Percentiles rank a stretch among this genome's conserved stretches.
Evolutionary conservation across 495 filamentous ascomycete genomes (phyloP).

Genomic region (Apiosordaria backusii): DNA sequence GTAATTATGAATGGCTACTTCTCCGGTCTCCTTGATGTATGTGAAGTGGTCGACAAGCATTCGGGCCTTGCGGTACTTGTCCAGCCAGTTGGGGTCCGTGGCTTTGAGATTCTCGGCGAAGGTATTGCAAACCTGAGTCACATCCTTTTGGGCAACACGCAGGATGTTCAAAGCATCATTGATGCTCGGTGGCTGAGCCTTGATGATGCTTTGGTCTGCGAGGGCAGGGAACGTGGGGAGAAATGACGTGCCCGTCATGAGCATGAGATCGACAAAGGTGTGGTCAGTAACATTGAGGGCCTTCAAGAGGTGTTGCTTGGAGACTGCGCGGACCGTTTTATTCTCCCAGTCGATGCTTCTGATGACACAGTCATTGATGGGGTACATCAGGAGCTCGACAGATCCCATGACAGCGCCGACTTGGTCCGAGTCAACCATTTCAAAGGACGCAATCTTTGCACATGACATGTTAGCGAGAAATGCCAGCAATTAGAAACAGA

Average conservation of each 20-base stretch:
- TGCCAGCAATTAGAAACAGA: background rate
- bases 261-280: conserved; percentile 74
- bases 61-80: conserved; percentile 77
- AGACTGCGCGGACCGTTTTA: conserved; percentile 65
- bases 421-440: conserved; percentile 62
- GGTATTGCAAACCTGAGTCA: conserved; percentile 62
- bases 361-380: conserved; percentile 73
- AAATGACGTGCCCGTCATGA: conserved; percentile 81
- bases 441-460: conserved; percentile 74
- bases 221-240: conserved; percentile 74
- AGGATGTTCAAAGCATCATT: conserved; percentile 70
- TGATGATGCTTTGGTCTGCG: conserved; percentile 47
- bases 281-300: conserved; percentile 65
- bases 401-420: conserved; percentile 79
- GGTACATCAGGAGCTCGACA: conserved; percentile 84
- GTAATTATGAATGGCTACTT: conserved; percentile 65
- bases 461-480: background rate
- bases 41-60: conserved; percentile 86
- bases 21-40: conserved; percentile 69
- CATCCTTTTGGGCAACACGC: conserved; percentile 57
- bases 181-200: conserved; percentile 52
- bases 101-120: conserved; percentile 68
- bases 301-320: conserved; percentile 64
- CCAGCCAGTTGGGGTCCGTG: conserved; percentile 70
- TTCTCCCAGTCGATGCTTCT: conserved; percentile 69